Conservation (phyloP, 2,329 filamentous ascomycete genomes). For the Aspergillus hiratsukae region DNA sequence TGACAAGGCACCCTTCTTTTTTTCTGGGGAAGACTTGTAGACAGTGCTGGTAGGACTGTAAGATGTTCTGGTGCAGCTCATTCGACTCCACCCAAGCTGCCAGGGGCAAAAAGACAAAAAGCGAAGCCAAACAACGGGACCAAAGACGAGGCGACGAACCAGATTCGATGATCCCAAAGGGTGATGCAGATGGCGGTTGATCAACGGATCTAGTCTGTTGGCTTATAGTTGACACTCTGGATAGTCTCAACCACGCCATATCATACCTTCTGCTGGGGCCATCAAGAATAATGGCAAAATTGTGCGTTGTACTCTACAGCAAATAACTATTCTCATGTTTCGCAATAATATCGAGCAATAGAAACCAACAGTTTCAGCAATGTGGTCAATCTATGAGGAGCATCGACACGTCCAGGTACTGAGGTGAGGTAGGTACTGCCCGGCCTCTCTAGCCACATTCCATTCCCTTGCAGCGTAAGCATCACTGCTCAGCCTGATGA, state of each 20-base stretch:
- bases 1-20: neutral
- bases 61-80: neutral
- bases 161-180: slow-evolving; percentile 4
- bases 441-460: slow-evolving; percentile 2
- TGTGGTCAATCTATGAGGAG: neutral
- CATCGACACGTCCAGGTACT: neutral
- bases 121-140: neutral
- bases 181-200: neutral
- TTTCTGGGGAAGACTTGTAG: neutral
- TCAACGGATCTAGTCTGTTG: neutral
- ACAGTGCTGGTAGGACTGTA: neutral
- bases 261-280: neutral
- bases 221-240: neutral
- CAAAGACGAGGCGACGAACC: slow-evolving; percentile 20
- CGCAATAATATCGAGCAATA: neutral
- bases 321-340: neutral
- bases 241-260: neutral
- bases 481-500: slow-evolving; percentile 5
- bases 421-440: neutral
- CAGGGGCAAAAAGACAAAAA: slow-evolving; percentile 10
- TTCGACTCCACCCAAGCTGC: slow-evolving; percentile 7
- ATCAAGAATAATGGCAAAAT: neutral
- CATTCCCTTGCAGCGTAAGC: neutral
- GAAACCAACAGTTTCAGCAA: neutral
- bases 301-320: neutral